Evolutionary conservation across 2,329 filamentous ascomycete species (phyloP).

Genomic region (Epichloe hybrida): DNA sequence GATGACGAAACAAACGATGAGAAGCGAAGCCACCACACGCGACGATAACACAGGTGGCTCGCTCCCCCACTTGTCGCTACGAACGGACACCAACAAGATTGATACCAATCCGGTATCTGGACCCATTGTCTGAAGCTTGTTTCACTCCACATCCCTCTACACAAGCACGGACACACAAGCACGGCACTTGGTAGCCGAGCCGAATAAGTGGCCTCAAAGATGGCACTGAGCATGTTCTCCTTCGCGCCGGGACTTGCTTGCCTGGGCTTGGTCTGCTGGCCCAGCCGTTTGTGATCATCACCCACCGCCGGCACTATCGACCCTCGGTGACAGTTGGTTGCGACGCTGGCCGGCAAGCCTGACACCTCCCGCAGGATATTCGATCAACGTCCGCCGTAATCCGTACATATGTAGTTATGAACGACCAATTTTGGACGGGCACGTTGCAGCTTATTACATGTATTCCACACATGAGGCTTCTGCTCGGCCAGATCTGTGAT

Average conservation of each 20-base stretch:
- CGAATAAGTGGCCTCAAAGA: neutral
- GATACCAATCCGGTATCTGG: neutral
- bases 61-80: neutral
- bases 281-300: neutral
- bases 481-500: neutral
- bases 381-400: too few relatives aligned
- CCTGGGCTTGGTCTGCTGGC: neutral
- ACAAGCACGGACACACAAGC: too few relatives aligned
- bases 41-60: neutral
- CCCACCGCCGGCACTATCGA: neutral
- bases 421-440: too few relatives aligned
- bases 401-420: too few relatives aligned
- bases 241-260: neutral
- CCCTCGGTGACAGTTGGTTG: neutral
- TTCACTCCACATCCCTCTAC: neutral
- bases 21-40: neutral
- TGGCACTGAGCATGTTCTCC: neutral
- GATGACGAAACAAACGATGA: neutral
- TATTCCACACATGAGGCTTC: neutral
- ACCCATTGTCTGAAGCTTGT: neutral
- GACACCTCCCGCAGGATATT: too few relatives aligned
- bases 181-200: slow-evolving; percentile 3
- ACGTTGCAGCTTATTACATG: too few relatives aligned
- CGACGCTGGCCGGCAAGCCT: too few relatives aligned
- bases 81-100: neutral